These are phyloP conservation scores for Corynascus novoguineensis DNA, from an alignment of 495 filamentous ascomycete genomes.

Conservation along the genomic window DNA sequence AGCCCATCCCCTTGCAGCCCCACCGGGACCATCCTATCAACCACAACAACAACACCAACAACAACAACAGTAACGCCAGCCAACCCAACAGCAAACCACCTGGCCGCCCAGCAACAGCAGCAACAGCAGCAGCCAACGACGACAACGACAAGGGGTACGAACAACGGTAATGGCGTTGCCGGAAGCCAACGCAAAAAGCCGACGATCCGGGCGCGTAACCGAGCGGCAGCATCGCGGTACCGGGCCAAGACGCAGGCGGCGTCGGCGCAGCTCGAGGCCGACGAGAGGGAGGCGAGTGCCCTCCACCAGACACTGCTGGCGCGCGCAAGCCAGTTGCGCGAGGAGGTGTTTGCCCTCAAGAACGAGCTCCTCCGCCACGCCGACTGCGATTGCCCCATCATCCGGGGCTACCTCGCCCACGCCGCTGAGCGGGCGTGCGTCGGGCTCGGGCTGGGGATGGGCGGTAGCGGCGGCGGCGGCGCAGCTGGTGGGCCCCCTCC, in stretches of 20 bases:
- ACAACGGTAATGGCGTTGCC: no score
- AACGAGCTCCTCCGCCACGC: conserved; percentile 50
- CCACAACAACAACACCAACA: not conserved
- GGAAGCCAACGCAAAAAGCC: not conserved
- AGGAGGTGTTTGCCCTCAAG: conserved; percentile 50
- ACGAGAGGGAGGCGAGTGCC: conserved; percentile 23
- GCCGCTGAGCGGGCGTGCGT: conserved; percentile 26
- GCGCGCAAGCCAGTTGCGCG: conserved; percentile 32
- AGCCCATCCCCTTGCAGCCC: no score
- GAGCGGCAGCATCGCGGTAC: conserved; percentile 15
- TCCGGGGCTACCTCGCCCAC: conserved; percentile 44
- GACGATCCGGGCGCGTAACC: conserved; percentile 5
- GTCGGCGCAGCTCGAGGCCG: conserved; percentile 33
- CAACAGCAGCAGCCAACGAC: no score
- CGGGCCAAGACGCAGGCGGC: conserved; percentile 16
- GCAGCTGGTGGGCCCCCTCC: no score
- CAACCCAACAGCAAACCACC: not conserved
- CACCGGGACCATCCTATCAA: not conserved
- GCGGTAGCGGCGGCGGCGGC: not conserved
- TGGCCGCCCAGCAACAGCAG: not conserved
- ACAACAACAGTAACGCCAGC: not conserved
- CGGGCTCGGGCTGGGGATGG: not conserved
- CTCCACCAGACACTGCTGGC: conserved; percentile 23
- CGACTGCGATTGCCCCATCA: conserved; percentile 45
- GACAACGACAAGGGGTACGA: no score